Evolutionary conservation across 805 yeast genomes (phyloP).

Genomic region (Candida railenensis): DNA sequence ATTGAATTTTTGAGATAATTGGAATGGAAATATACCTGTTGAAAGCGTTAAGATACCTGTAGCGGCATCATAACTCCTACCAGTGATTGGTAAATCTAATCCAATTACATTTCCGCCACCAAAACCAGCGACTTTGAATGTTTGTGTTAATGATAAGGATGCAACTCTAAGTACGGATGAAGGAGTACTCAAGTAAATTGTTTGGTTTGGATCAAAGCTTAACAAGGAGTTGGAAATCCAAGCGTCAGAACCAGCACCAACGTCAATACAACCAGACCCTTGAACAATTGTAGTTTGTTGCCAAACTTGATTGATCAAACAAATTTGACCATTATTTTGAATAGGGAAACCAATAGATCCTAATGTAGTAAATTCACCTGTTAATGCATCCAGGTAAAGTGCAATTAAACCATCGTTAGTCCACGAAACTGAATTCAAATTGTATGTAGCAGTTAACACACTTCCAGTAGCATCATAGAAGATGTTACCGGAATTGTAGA

Average conservation of each 20-base stretch:
- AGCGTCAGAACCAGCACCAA: conserved; percentile 12
- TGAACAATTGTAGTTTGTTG: conserved; percentile 19
- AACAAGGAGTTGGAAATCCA: conserved; percentile 12
- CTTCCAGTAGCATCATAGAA: conserved; percentile 12
- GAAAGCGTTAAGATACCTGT: conserved; percentile 9
- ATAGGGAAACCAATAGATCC: conserved; percentile 12
- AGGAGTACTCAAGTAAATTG: conserved; percentile 9
- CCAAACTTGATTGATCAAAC: conserved; percentile 22
- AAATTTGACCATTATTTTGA: conserved; percentile 22
- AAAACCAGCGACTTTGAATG: conserved; percentile 23
- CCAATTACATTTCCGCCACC: conserved; percentile 13
- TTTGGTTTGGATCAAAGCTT: conserved; percentile 12
- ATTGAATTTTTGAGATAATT: neutral
- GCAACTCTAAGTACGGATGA: conserved; percentile 11
- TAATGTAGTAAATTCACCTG: conserved; percentile 9
- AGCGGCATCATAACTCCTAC: neutral
- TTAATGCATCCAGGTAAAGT: conserved; percentile 9
- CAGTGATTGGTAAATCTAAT: conserved; percentile 3
- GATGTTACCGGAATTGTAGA: conserved; percentile 16
- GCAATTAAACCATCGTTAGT: conserved; percentile 14
- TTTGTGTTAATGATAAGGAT: conserved; percentile 14
- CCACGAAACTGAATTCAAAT: conserved; percentile 10
- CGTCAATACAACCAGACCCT: conserved; percentile 29
- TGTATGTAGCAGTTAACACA: conserved; percentile 1
- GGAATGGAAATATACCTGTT: conserved; percentile 4